Conservation (phyloP, 495 filamentous ascomycete genomes). For the Pseudevernia furfuracea region DNA sequence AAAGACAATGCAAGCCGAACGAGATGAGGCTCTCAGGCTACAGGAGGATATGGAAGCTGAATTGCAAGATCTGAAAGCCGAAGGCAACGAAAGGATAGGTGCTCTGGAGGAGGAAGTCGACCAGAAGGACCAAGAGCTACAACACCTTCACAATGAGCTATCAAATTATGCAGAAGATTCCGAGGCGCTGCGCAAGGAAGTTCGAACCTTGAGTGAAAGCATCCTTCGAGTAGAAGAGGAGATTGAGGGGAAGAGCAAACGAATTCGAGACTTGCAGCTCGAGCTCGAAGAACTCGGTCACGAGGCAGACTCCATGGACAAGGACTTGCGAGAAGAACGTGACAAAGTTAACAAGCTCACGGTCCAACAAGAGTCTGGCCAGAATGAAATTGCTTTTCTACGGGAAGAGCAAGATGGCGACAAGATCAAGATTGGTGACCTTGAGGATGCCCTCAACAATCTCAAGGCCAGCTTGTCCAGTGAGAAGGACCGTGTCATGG, state of each 20-base stretch:
- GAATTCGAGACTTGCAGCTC: conserved; percentile 64
- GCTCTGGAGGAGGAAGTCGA: conserved; percentile 72
- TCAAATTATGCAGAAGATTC: conserved; percentile 64
- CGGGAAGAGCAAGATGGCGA: conserved; percentile 95
- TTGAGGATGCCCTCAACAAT: conserved; percentile 72
- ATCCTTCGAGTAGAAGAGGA: conserved; percentile 83
- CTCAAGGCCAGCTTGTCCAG: conserved; percentile 64
- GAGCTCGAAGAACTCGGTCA: conserved; percentile 67
- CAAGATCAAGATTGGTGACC: conserved; percentile 94
- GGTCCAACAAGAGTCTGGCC: conserved; percentile 85
- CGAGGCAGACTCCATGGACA: conserved; percentile 70
- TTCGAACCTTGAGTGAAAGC: conserved; percentile 80
- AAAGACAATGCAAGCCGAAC: conserved; percentile 71
- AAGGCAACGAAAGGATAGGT: conserved; percentile 61
- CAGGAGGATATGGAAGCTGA: conserved; percentile 74
- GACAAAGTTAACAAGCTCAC: conserved; percentile 76
- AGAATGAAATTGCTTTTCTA: conserved; percentile 89
- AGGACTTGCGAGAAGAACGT: conserved; percentile 67
- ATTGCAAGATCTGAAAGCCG: conserved; percentile 61
- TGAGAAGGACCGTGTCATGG: conserved; percentile 69
- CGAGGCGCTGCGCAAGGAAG: conserved; percentile 76
- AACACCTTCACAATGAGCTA: conserved; percentile 60
- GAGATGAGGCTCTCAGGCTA: conserved; percentile 73
- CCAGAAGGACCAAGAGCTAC: conserved; percentile 61
- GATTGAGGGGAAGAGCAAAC: conserved; percentile 56